Conservation (phyloP, 73 alveolate species). For the Uronychia binucleata region DNA sequence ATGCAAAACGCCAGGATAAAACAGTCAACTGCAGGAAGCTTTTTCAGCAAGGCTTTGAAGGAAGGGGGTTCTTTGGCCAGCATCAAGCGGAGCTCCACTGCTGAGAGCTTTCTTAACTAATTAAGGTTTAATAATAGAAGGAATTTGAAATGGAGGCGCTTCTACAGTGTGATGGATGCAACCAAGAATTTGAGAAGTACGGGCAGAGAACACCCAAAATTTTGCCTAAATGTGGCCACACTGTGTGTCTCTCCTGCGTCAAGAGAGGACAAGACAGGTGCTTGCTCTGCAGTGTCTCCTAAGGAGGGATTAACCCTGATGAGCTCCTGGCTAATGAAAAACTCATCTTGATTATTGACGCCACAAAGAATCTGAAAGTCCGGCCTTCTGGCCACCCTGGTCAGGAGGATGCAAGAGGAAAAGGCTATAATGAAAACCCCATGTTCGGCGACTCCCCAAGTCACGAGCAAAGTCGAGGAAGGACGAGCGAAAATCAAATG, state of each 20-base stretch:
- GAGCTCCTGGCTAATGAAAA: conserved; percentile 36
- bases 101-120: background rate
- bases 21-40: background rate
- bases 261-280: conserved; percentile 17
- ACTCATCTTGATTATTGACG: conserved; percentile 35
- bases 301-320: conserved; percentile 20
- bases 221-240: conserved; percentile 82
- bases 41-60: background rate
- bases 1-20: background rate
- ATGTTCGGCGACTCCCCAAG: background rate
- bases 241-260: conserved; percentile 78
- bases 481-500: background rate
- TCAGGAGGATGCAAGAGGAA: background rate
- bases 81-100: background rate
- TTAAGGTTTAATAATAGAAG: too few species aligned
- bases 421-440: background rate
- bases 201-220: conserved; percentile 76
- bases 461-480: background rate
- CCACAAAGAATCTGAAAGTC: background rate
- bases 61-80: background rate
- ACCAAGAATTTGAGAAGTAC: conserved; percentile 29
- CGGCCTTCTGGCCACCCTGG: background rate
- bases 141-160: background rate
- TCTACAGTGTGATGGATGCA: background rate
- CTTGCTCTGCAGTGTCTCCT: conserved; percentile 9